Conservation (phyloP, 768 basidiomycete genomes). For the Boletus subcaerulescens region DNA sequence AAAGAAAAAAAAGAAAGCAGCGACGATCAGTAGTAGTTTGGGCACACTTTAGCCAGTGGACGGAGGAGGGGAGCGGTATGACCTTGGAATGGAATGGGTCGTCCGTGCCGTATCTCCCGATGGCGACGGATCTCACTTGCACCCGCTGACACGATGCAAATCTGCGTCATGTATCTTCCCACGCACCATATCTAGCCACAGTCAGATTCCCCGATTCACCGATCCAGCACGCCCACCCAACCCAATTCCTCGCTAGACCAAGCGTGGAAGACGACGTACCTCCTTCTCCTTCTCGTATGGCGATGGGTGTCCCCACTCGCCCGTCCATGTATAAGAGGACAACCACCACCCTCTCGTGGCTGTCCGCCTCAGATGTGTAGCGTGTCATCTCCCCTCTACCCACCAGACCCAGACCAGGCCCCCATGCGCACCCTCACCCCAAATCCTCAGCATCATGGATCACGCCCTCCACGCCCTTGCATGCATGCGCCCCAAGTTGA, state of each 20-base stretch:
- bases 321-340: slow-evolving; percentile 20
- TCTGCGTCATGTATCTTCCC: slow-evolving; percentile 28
- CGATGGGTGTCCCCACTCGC: neutral
- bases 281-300: slow-evolving; percentile 11
- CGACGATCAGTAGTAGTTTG: neutral
- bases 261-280: slow-evolving; percentile 21
- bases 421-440: slow-evolving; percentile 20
- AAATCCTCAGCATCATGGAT: slow-evolving; percentile 17
- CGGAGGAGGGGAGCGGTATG: slow-evolving; percentile 6
- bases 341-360: slow-evolving; percentile 14
- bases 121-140: slow-evolving; percentile 51
- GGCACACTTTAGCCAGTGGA: neutral
- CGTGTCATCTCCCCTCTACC: slow-evolving; percentile 24
- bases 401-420: slow-evolving; percentile 24
- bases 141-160: slow-evolving; percentile 32
- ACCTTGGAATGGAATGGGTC: slow-evolving; percentile 21
- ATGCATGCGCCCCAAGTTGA: slow-evolving; percentile 9
- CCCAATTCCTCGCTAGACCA: neutral
- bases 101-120: slow-evolving; percentile 62
- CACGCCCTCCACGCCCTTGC: slow-evolving; percentile 22
- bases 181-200: slow-evolving; percentile 19
- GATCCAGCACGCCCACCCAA: slow-evolving; percentile 13
- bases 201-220: slow-evolving; percentile 31
- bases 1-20: slow-evolving; percentile 26
- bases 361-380: slow-evolving; percentile 12